Conservation (phyloP, 106 monocot genomes). For the Agapanthus africanus region DNA sequence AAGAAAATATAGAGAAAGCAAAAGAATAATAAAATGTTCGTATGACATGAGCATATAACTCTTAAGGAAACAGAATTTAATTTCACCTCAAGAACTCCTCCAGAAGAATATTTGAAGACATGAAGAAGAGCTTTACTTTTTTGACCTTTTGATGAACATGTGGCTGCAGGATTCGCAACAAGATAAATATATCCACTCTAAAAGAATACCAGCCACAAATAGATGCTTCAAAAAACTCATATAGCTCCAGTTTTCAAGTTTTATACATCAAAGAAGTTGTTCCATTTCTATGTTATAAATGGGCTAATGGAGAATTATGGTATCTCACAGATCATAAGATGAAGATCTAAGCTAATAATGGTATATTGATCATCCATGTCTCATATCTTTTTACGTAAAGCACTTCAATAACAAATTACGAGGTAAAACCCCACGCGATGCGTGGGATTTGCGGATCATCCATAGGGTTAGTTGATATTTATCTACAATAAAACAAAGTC, state of each 20-base stretch:
- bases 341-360: neutral
- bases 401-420: neutral
- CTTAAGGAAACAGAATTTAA: neutral
- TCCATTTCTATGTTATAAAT: no score
- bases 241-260: neutral
- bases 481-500: no score
- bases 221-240: neutral
- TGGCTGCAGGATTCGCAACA: constrained; percentile 35
- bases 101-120: constrained; percentile 81
- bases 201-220: neutral
- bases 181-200: neutral
- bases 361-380: neutral
- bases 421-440: no score
- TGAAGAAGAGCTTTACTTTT: constrained; percentile 70
- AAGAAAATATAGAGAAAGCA: no score
- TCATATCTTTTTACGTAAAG: neutral
- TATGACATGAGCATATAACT: neutral
- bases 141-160: constrained; percentile 51
- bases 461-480: no score
- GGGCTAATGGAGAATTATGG: no score
- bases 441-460: no score
- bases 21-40: no score
- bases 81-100: constrained; percentile 84
- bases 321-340: no score
- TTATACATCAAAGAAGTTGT: neutral